Conservation (phyloP, 2,329 filamentous ascomycete species). For the Aspergillus flavus region DNA sequence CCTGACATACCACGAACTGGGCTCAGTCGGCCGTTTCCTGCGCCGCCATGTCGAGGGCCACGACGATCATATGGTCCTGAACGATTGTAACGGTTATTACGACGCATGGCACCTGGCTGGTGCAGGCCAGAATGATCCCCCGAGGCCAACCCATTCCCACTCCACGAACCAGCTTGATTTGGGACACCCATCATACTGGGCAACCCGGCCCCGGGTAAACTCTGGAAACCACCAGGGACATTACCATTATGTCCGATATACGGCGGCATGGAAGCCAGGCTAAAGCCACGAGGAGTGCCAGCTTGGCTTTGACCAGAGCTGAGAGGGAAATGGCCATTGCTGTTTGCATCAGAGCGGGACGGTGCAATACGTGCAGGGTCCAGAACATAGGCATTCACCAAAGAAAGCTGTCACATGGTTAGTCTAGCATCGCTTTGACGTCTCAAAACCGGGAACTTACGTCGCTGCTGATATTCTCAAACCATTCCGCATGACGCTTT, state of each 20-base stretch:
- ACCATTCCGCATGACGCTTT: conserved; percentile 90
- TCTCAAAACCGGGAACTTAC: conserved; percentile 55
- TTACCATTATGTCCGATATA: conserved; percentile 53
- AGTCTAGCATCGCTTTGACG: conserved; percentile 25
- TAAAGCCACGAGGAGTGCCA: conserved; percentile 91
- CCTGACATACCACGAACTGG: conserved; percentile 40
- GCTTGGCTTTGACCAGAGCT: conserved; percentile 73
- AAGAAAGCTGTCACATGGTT: conserved; percentile 65
- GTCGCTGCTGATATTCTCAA: conserved; percentile 76
- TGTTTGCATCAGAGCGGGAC: conserved; percentile 89
- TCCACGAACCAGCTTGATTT: conserved; percentile 29
- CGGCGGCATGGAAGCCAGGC: conserved; percentile 70
- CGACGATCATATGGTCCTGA: conserved; percentile 75
- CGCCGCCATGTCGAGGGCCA: conserved; percentile 55
- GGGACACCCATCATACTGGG: conserved; percentile 37
- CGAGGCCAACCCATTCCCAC: conserved; percentile 31
- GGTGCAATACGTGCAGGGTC: conserved; percentile 95
- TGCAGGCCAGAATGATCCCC: conserved; percentile 51
- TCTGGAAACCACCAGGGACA: conserved; percentile 41
- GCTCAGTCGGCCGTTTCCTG: conserved; percentile 52
- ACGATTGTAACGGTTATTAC: conserved; percentile 64
- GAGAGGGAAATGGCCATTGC: conserved; percentile 91
- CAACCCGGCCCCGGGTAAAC: conserved; percentile 31
- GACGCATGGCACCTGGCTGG: conserved; percentile 67
- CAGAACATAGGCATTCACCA: conserved; percentile 92